Evolutionary conservation across 73 alveolate genomes (phyloP), one percentile per base, ranked within the genome.

Genomic region (Breviolum minutum): DNA sequence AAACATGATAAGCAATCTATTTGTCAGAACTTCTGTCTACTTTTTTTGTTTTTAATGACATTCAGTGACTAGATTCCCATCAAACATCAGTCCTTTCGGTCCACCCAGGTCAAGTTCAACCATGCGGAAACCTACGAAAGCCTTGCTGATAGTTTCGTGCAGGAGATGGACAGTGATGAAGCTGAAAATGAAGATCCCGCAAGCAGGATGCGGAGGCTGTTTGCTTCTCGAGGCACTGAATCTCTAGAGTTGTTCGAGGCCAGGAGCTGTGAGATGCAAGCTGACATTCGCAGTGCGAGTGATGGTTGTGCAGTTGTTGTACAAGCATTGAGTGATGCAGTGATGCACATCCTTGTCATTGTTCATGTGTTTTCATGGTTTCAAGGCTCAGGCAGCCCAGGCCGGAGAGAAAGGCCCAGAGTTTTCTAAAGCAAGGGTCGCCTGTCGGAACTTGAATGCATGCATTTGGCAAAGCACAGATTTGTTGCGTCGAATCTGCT

Each of bases 221-320:
- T 26, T 26, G 88, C 88, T 30, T 40, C 32, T 80, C 64, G 88
- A 32, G 88, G 88, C 88, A 80, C 88, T 19, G 88, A 32, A 17
- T 80, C 88, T 48, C 66, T 80, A 17, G 88, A 80, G 88, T 48
- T 80, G 68, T 80, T 80, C 88, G 88, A 80, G 88, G 88, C 68
- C 40, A 26, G 62, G 86, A 22, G 19, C 14, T n/a, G 19, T 9
- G 16, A 10, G 63, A n/a, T 77, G 63, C 10, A 20, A 24, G 12
- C 19, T 9, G 22, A n/a, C 0, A 40, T 40, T 40, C 3, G 54
- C 54, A 40, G 54, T 40, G 54, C 54, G 3, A 40, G 54, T 40
- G 54, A 40, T 40, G 54, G 54, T 40, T 40, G 54, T 40, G 54
- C 54, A 40, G 0, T 40, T 40, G 3, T 40, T 40, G 54, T 40